Percentiles rank a stretch among this genome's conserved stretches.
These are phyloP conservation scores for Aspergillus carbonarius DNA, from an alignment of 2,329 filamentous ascomycete species.

Conservation along the genomic window DNA sequence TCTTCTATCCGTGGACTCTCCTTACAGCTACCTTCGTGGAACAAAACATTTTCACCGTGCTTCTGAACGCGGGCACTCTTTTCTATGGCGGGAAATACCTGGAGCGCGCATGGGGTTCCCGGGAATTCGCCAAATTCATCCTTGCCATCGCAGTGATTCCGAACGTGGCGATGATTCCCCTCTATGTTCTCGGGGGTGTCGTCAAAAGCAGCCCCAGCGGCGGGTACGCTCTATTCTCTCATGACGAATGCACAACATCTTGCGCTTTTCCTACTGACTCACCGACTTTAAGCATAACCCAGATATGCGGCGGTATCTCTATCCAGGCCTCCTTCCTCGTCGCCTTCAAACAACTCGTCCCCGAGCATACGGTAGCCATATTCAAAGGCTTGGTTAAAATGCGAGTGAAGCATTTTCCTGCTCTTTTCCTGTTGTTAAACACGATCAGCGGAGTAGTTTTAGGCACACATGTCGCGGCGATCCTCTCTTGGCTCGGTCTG, in stretches of 20 bases:
- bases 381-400: conserved; percentile 86
- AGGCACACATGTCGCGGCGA: conserved; percentile 72
- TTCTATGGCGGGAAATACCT: conserved; percentile 94
- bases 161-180: conserved; percentile 71
- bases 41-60: conserved; percentile 84
- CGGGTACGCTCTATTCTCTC: conserved; percentile 34
- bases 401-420: conserved; percentile 79
- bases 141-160: conserved; percentile 74
- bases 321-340: conserved; percentile 93
- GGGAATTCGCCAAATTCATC: conserved; percentile 88
- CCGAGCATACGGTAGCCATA: conserved; percentile 92
- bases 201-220: conserved; percentile 50
- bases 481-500: conserved; percentile 79
- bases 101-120: conserved; percentile 91
- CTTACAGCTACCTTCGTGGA: conserved; percentile 84
- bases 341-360: conserved; percentile 95
- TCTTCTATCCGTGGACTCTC: conserved; percentile 92
- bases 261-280: conserved; percentile 23
- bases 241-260: conserved; percentile 18
- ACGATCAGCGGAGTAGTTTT: conserved; percentile 64
- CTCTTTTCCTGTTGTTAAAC: conserved; percentile 70
- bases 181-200: conserved; percentile 72
- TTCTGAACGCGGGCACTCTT: conserved; percentile 72
- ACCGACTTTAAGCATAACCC: conserved; percentile 61
- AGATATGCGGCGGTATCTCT: conserved; percentile 83